Evolutionary conservation across 1,284 basidiomycete species (phyloP), one percentile per base, ranked within the genome.

Genomic region (Omphalotus olearius): DNA sequence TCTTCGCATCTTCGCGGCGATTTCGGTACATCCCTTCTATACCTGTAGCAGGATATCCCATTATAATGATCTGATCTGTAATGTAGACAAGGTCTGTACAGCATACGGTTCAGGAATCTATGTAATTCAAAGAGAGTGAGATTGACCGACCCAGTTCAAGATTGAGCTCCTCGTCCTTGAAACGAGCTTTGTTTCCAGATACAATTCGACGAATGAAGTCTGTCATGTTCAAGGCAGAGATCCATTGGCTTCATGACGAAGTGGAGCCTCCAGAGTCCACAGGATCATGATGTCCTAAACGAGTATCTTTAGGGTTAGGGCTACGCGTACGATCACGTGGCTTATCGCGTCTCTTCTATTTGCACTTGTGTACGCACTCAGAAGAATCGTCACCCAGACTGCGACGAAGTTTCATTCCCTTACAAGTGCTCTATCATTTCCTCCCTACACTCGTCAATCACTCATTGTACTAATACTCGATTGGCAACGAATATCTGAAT

Each of bases 1-100:
- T 77, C 58, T 85, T 82, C 0, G 88, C 89, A 60, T 93, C 88
- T 25, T 85, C 80, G 44, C 88, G 75, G 35, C 76, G 76, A 64
- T 96, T 96, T 45, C 93, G 79, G 62, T 95, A 96, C 36, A 91
- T 66, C 0, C 86, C 80, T 59, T 91, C 89, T 1, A 94, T 62
- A 2, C 92, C 93, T 0, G 76, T 71, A 0, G 93, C 90, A 0
- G 93, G 93, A 64, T 88, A 94, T n/a, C 92, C 87, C 87, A 88
- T 93, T 58, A 94, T 88, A 56, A 94, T 86, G 56, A 96, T 74
- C 33, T 81, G 73, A 60, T 87, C 82, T 0, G 87, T 91, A n/a
- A 94, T 79, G 68, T 93, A 93, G 42, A 85, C 85, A 6, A 94
- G 73, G 65, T 95, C 91, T 80, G 55, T 38, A 30, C 38, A 42